A percentile compares a stretch with the other conserved stretches of the same genome.
Evolutionary conservation across 768 basidiomycete species (phyloP).

Genomic region (Boletus speciosus): DNA sequence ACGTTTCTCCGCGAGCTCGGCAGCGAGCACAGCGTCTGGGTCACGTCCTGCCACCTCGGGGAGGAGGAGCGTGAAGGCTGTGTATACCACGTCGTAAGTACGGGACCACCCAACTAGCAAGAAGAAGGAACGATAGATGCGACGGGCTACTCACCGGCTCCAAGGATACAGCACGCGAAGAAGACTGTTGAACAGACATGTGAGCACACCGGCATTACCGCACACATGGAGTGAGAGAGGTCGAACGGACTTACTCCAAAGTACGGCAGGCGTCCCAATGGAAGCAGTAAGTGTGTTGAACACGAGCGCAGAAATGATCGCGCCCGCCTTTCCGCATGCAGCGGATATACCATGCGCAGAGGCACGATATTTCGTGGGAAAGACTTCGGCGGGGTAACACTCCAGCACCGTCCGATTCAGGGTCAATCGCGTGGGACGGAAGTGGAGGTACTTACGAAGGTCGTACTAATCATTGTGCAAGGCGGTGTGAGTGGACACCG

Average conservation of each 20-base stretch:
- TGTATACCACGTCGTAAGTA: not conserved
- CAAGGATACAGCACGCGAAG: slow-evolving; percentile 58
- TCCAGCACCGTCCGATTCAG: slow-evolving; percentile 22
- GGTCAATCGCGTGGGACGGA: not conserved
- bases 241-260: slow-evolving; percentile 60
- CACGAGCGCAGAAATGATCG: slow-evolving; percentile 70
- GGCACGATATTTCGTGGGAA: slow-evolving; percentile 72
- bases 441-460: slow-evolving; percentile 39
- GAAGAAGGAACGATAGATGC: too few species aligned
- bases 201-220: not conserved
- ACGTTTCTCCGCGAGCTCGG: slow-evolving; percentile 33
- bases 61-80: slow-evolving; percentile 43
- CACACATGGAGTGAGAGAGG: not conserved
- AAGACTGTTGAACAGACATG: slow-evolving; percentile 45
- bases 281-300: slow-evolving; percentile 60
- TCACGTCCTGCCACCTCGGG: slow-evolving; percentile 52
- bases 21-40: slow-evolving; percentile 43
- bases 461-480: slow-evolving; percentile 36
- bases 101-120: not conserved
- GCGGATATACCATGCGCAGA: slow-evolving; percentile 75
- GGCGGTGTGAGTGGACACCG: not conserved
- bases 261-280: slow-evolving; percentile 62
- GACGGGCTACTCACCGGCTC: slow-evolving; percentile 38
- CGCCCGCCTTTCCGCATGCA: slow-evolving; percentile 70
- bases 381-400: slow-evolving; percentile 76